Base-by-base conservation (phyloP, 2,329 filamentous ascomycete species). In the Pseudonectria buxi region DNA sequence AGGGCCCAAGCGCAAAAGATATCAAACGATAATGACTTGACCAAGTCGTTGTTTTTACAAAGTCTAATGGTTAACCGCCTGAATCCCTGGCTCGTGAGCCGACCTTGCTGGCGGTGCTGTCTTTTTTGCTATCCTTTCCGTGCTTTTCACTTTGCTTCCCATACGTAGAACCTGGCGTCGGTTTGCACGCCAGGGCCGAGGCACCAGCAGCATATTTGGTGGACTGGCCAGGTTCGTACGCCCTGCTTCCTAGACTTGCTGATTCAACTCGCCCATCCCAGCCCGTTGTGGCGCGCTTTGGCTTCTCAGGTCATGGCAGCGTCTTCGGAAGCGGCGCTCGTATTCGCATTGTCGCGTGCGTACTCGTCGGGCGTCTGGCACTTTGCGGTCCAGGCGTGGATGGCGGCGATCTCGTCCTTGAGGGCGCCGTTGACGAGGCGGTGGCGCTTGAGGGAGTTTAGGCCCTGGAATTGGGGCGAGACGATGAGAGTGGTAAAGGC, bases 361-460 rank as follows among this genome's bases (percentile, higher is more conserved):
- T 84, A 94, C 67, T 95, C 86, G 53, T 88, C 86, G 1, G 86
- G 86, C 7, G 89, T 95, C 67, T 88, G 84, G 61, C 89, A 95
- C 65, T 88, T 94, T 18, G 88, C 86, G 37, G 86, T 94, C 89
- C 89, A 95, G 26, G 89, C 89, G 67, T 95, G 89, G 51, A 95
- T 94, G 46, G 76, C 77, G 12, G 86, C 85, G 58, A 95, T 94
- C 65, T 95, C 88, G 30, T 81, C 76, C 67, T 88, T 90, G 51
- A 95, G 70, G 5, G 80, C 79, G 12, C 74, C 74, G 63, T 95
- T 95, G 50, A 94, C 88, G 44, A 94, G 72, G 28, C 89, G 80
- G 63, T 95, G 86, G 38, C 89, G 76, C 57, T 87, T 87, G 39
- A 95, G 77, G 34, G 85, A 85, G 55, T 68, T 83, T 61, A 84